Evolutionary conservation across 2,329 filamentous ascomycete species (phyloP).

Genomic region (Diaporthe australafricana): DNA sequence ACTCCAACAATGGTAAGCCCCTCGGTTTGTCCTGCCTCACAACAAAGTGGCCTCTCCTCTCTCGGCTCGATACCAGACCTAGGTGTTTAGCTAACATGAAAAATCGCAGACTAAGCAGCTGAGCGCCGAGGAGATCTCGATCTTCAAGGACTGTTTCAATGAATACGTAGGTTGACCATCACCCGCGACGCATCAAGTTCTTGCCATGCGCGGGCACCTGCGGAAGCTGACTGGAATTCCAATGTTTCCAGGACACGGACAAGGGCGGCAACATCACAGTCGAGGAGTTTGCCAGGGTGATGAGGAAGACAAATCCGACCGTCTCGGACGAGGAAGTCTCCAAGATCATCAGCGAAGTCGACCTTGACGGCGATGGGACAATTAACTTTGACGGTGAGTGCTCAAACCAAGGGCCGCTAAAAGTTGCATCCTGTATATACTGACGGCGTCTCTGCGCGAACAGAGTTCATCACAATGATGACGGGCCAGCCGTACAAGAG

Average conservation of each 20-base stretch:
- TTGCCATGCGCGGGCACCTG: background rate
- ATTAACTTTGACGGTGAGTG: conserved; percentile 53
- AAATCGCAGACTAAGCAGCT: conserved; percentile 30
- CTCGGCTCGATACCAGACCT: background rate
- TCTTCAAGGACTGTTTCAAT: conserved; percentile 38
- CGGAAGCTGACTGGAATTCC: conserved; percentile 4
- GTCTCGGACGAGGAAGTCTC: conserved; percentile 49
- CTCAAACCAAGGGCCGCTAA: too few relatives aligned
- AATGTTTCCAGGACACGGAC: conserved; percentile 27
- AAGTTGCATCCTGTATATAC: background rate
- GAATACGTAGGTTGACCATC: conserved; percentile 33
- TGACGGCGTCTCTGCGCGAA: background rate
- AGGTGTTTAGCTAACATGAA: background rate
- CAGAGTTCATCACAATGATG: conserved; percentile 57
- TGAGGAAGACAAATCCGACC: conserved; percentile 47
- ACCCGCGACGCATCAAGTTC: background rate
- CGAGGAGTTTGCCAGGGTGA: conserved; percentile 52
- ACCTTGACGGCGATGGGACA: conserved; percentile 52
- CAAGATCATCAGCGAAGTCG: conserved; percentile 52
- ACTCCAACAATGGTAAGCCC: conserved; percentile 1
- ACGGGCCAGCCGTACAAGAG: conserved; percentile 50
- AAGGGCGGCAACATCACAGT: conserved; percentile 49
- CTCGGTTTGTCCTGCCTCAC: background rate
- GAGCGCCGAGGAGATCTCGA: conserved; percentile 36
- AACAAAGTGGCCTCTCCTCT: too few relatives aligned